Base-by-base conservation (phyloP, 2,329 filamentous ascomycete species). In the Cordyceps cateniannulata region DNA sequence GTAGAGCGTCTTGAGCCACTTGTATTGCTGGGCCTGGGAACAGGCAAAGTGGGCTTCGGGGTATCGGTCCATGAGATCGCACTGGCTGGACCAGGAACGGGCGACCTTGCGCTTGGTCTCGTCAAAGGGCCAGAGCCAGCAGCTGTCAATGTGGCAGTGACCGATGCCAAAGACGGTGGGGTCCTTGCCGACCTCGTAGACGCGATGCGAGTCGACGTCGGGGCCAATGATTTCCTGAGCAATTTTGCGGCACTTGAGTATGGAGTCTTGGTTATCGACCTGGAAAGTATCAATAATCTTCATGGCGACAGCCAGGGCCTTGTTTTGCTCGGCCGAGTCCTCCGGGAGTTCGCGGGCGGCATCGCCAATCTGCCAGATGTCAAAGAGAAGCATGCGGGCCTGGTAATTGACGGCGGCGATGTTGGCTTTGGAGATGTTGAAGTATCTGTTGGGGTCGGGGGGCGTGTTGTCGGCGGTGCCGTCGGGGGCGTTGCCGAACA, bases 51-150 rank as follows among this genome's bases (percentile, higher is more conserved):
- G 87, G 69, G 96, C 87, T 76, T 99, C 95, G 0, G 93, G 91
- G 66, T 98, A 99, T 38, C 90, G 85, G 63, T 99, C 95, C 82
- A 99, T 91, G 68, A 99, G 78, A 69, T 96, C 89, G 74, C 93
- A 96, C 73, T 99, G 95, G 72, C 91, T 98, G 1, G 91, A 93
- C 95, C 95, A 99, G 10, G 93, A 97, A 50, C 95, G 86, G 22
- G 89, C 93, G 32, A 98, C 89, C 78, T 99, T 99, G 69, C 95
- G 89, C 77, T 96, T 97, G 0, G 95, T 98, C 78, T 99, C 95
- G 10, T 89, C 95, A 84, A 92, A 99, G 0, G 95, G 95, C 95
- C 95, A 99, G 40, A 99, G 81, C 95, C 95, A 99, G 75, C 93
- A 97, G 29, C 89, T 96, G 75, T 98, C 95, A 66, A 99, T 99